phyloP scores from a whole-genome alignment of 345 rosid genomes.

The Schrenkiella parvula region DNA sequence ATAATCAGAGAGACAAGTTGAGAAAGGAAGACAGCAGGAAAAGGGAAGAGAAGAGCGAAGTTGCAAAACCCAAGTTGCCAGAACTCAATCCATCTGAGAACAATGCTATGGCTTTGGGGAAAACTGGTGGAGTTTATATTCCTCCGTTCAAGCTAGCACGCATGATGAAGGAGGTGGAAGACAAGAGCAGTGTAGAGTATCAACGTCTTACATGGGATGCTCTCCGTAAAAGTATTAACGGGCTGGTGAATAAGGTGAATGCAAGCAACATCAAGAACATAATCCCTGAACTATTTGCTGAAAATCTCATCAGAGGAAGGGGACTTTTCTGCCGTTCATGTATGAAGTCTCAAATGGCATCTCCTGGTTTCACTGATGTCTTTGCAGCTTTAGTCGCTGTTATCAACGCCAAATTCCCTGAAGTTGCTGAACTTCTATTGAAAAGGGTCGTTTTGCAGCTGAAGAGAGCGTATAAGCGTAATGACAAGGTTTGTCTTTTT shows the following conservation, averaged over 20 bases:
- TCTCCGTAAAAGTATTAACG: conserved; percentile 88
- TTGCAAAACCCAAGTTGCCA: conserved; percentile 37
- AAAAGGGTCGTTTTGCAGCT: conserved; percentile 88
- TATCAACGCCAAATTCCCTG: conserved; percentile 81
- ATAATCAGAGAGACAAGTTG: conserved; percentile 31
- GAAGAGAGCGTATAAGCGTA: conserved; percentile 91
- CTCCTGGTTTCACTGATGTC: conserved; percentile 85
- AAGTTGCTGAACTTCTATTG: conserved; percentile 77
- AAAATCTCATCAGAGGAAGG: conserved; percentile 84
- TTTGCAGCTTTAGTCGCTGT: conserved; percentile 86
- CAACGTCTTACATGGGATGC: conserved; percentile 97
- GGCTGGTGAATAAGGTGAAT: conserved; percentile 84
- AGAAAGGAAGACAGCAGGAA: conserved; percentile 33
- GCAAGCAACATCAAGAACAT: conserved; percentile 84
- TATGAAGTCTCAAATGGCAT: conserved; percentile 97
- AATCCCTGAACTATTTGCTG: conserved; percentile 77
- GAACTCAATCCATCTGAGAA: conserved; percentile 41
- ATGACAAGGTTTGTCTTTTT: conserved; percentile 60
- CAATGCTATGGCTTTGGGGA: conserved; percentile 40
- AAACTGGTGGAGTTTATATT: conserved; percentile 81
- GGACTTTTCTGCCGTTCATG: conserved; percentile 89
- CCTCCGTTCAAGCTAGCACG: conserved; percentile 86
- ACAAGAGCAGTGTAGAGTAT: conserved; percentile 76
- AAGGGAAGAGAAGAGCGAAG: conserved; percentile 35
- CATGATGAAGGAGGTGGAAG: conserved; percentile 87